phyloP scores from a whole-genome alignment of 2,329 filamentous ascomycete genomes.

The Trichothecium roseum region DNA sequence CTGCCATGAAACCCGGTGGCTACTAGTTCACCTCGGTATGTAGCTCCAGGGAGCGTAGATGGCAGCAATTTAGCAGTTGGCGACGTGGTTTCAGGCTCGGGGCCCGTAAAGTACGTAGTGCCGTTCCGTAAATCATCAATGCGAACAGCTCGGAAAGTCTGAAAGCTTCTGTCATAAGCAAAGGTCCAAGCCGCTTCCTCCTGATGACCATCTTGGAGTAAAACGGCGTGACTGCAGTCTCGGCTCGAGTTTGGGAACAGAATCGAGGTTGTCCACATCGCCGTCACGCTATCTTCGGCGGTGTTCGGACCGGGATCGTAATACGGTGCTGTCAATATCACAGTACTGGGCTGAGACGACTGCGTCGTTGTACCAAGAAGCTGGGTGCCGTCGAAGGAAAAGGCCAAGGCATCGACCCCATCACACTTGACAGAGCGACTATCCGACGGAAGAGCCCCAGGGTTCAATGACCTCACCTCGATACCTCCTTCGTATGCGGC shows the following conservation, averaged over 20 bases:
- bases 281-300: conserved; percentile 57
- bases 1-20: conserved; percentile 63
- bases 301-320: conserved; percentile 61
- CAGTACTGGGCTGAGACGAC: conserved; percentile 55
- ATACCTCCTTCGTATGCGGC: conserved; percentile 83
- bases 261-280: conserved; percentile 79
- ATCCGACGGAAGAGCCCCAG: conserved; percentile 53
- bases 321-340: conserved; percentile 70
- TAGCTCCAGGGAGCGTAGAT: conserved; percentile 58
- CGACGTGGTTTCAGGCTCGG: conserved; percentile 39
- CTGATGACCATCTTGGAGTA: conserved; percentile 50
- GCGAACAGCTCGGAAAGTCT: conserved; percentile 67
- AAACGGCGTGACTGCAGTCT: conserved; percentile 66
- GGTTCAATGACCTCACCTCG: conserved; percentile 67
- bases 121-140: conserved; percentile 67
- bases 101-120: conserved; percentile 70
- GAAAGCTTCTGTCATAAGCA: conserved; percentile 65
- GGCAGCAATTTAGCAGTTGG: conserved; percentile 50
- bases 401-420: conserved; percentile 61
- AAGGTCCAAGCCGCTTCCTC: conserved; percentile 68
- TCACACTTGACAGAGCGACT: conserved; percentile 70
- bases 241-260: conserved; percentile 73
- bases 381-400: conserved; percentile 70
- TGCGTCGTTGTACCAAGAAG: conserved; percentile 65
- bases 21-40: conserved; percentile 59